phyloP scores from a whole-genome alignment of 2,329 filamentous ascomycete species.

The Capronia coronata region DNA sequence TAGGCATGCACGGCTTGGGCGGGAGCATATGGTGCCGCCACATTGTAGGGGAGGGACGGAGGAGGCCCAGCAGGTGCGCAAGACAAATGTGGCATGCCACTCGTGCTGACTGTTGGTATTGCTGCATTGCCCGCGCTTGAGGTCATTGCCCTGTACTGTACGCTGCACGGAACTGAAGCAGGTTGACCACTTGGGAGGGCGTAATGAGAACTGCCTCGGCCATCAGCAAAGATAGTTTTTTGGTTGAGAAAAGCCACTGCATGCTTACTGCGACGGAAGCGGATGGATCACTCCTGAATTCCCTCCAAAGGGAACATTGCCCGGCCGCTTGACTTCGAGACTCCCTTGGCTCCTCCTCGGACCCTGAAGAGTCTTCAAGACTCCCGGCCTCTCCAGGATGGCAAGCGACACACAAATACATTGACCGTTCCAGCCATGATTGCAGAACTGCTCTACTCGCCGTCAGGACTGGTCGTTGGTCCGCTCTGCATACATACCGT shows the following conservation, averaged over 20 bases:
- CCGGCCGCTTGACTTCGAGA: neutral
- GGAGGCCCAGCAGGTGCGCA: neutral
- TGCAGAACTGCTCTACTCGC: constrained; percentile 14
- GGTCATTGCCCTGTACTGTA: constrained; percentile 5
- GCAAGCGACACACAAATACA: constrained; percentile 17
- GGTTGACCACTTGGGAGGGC: neutral
- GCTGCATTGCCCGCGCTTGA: neutral
- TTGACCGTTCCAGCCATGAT: constrained; percentile 20
- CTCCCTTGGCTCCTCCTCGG: constrained; percentile 13
- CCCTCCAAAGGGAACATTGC: neutral
- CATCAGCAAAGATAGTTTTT: neutral
- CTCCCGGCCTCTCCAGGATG: constrained; percentile 17
- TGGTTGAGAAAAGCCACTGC: neutral
- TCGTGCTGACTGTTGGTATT: neutral
- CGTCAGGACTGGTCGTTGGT: neutral
- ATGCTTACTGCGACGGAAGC: neutral
- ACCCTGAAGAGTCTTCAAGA: constrained; percentile 17
- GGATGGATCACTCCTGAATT: neutral
- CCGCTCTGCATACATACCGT: constrained; percentile 11
- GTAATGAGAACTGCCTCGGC: neutral
- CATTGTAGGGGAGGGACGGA: neutral
- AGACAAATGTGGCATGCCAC: neutral
- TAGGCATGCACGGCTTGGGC: neutral
- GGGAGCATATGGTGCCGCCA: neutral
- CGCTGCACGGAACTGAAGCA: neutral